These are phyloP conservation scores for Pochonia chlamydosporia DNA, from an alignment of 2,329 filamentous ascomycete species.

Conservation along the genomic window DNA sequence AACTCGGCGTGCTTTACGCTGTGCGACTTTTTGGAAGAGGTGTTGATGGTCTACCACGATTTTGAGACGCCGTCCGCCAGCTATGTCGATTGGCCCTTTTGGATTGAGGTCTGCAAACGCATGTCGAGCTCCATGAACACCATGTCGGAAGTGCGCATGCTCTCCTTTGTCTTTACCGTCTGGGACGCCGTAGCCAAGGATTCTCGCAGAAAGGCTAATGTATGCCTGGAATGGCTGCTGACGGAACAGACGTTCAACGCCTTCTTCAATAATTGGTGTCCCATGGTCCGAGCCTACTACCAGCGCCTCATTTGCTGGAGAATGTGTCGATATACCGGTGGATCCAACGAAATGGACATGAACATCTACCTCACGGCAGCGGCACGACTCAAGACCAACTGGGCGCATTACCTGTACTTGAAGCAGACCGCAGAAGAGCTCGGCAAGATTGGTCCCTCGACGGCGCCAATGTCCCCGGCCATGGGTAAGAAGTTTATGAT, in stretches of 20 bases:
- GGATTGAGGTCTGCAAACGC: conserved; percentile 72
- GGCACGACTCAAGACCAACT: conserved; percentile 63
- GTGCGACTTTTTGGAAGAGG: conserved; percentile 87
- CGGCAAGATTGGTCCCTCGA: conserved; percentile 58
- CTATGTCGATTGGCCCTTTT: conserved; percentile 75
- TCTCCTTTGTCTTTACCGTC: conserved; percentile 73
- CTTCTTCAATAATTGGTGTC: conserved; percentile 91
- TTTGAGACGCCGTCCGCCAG: conserved; percentile 36
- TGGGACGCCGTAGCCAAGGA: conserved; percentile 70
- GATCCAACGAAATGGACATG: conserved; percentile 58
- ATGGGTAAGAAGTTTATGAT: conserved; percentile 84
- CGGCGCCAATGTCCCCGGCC: conserved; percentile 76
- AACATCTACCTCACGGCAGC: conserved; percentile 64
- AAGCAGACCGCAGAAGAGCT: conserved; percentile 58
- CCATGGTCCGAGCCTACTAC: conserved; percentile 90
- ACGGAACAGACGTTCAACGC: conserved; percentile 69
- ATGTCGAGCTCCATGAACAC: conserved; percentile 83
- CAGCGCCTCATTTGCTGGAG: conserved; percentile 90
- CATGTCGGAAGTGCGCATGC: conserved; percentile 80
- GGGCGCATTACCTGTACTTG: conserved; percentile 74
- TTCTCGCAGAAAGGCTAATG: conserved; percentile 57
- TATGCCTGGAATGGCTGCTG: conserved; percentile 73
- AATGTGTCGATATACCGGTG: conserved; percentile 69
- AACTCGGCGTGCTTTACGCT: conserved; percentile 80
- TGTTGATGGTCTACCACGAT: conserved; percentile 56